Base-by-base conservation (phyloP, 2,329 filamentous ascomycete species). In the Trichoderma sp. region DNA sequence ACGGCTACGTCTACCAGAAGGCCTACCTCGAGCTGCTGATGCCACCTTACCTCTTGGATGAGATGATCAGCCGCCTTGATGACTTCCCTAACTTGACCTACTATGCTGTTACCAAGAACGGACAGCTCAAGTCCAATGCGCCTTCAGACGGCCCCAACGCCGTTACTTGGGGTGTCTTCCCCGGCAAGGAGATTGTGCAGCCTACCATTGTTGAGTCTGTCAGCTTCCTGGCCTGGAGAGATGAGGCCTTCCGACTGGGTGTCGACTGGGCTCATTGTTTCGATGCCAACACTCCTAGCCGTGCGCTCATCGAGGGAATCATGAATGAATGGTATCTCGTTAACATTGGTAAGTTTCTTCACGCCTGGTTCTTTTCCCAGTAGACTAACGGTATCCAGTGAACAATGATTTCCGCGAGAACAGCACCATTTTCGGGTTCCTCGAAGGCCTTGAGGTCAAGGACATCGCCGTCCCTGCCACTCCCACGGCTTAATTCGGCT, bases 91-190 rank as follows among this genome's bases (percentile, higher is more conserved):
- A 97, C 75, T 85, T 99, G 78, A 98, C 95, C 0, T 99, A 97
- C 84, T 97, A 98, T 78, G 94, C 94, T 61, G 94, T 98, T 73
- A 96, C 93, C 77, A 95, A 93, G 81, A 86, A 88, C 23, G 95
- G 95, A 32, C 89, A 91, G 71, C 86, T 98, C 70, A 91, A 90
- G 81, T 96, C 94, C 32, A 98, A 99, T 78, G 91, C 94, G 1
- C 90, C 91, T 9, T 89, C 90, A 26, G 94, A 97, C 76, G 93
- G 94, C 6, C 96, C 96, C 47, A 99, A 99, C 77, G 96, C 96
- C n/a, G 93, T 99, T 64, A 99, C 96, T 2, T 99, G 96, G 96
- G 96, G 96, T 82, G 97, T 99, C 39, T 99, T 98, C 85, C 95
- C 96, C 0, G 96, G 96, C 72, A 97, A 98, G 81, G 96, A 99